These are phyloP conservation scores for Neurospora sp. DNA, from an alignment of 495 filamentous ascomycete genomes.

Conservation along the genomic window DNA sequence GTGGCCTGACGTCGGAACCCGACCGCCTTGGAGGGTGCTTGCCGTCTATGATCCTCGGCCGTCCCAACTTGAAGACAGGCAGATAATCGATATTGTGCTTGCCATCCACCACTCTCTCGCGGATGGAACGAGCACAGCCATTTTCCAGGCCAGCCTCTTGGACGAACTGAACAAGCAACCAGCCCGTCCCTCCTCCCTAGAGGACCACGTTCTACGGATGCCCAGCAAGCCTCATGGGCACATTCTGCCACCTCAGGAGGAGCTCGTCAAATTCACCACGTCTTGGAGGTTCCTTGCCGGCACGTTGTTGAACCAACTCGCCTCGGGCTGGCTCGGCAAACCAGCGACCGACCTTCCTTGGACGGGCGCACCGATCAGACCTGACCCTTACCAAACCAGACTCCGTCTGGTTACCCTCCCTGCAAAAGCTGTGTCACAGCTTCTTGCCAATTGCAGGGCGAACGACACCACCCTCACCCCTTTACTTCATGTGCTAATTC, in stretches of 20 bases:
- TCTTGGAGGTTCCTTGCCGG: constrained; percentile 15
- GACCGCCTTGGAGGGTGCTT: constrained; percentile 24
- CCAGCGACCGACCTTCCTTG: constrained; percentile 9
- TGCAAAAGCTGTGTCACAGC: not conserved
- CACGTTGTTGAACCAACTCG: constrained; percentile 15
- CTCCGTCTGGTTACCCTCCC: constrained; percentile 20
- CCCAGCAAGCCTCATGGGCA: constrained; percentile 1
- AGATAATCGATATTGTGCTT: constrained; percentile 20
- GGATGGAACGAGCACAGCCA: constrained; percentile 25
- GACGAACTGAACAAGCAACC: constrained; percentile 10
- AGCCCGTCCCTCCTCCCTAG: not conserved
- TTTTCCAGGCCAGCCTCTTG: constrained; percentile 25
- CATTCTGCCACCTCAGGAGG: constrained; percentile 17
- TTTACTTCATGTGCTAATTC: constrained; percentile 20
- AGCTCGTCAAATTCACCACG: constrained; percentile 15
- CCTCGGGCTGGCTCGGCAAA: constrained; percentile 7
- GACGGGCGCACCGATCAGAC: constrained; percentile 18
- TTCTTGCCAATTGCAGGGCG: constrained; percentile 19
- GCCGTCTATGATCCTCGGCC: constrained; percentile 8
- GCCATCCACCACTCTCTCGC: constrained; percentile 24
- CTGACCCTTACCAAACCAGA: constrained; percentile 13
- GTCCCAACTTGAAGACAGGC: not conserved
- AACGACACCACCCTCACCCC: constrained; percentile 25
- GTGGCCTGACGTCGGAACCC: constrained; percentile 11
- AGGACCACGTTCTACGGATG: constrained; percentile 8